Percentiles rank a stretch among this genome's conserved stretches.
Evolutionary conservation across 352 stramenopile genomes (phyloP).

Genomic region (Phytophthora cryptogea): DNA sequence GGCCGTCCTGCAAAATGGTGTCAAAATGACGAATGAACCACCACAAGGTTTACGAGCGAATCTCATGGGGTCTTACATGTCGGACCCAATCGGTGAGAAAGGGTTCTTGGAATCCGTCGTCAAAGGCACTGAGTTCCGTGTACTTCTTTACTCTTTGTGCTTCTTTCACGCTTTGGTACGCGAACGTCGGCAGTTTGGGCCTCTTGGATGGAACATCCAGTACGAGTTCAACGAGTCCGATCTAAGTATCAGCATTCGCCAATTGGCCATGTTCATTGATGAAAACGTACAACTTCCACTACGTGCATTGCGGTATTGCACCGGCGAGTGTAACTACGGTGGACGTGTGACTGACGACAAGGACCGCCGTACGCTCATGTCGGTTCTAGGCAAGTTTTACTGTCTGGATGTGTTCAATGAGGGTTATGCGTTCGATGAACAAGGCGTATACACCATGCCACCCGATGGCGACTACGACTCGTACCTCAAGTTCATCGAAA

Average conservation of each 20-base stretch:
- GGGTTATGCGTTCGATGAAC: conserved; percentile 71
- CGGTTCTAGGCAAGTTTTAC: conserved; percentile 78
- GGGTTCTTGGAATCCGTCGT: conserved; percentile 88
- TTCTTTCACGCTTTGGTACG: conserved; percentile 94
- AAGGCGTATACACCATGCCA: conserved; percentile 73
- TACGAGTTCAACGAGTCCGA: conserved; percentile 97
- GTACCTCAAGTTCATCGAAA: conserved; percentile 86
- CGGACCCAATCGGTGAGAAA: conserved; percentile 89
- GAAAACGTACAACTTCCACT: conserved; percentile 88
- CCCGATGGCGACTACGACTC: conserved; percentile 73
- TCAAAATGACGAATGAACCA: conserved; percentile 97
- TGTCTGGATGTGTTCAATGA: conserved; percentile 66
- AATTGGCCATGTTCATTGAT: conserved; percentile 93
- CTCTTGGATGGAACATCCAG: conserved; percentile 95
- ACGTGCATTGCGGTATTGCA: conserved; percentile 80
- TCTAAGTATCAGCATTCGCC: conserved; percentile 90
- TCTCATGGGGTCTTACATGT: conserved; percentile 90
- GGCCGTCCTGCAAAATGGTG: conserved; percentile 93
- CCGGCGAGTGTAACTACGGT: conserved; percentile 87
- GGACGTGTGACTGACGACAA: conserved; percentile 89
- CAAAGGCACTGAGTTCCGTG: conserved; percentile 84
- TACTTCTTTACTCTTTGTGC: conserved; percentile 90
- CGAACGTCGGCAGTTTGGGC: conserved; percentile 92
- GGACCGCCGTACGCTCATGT: conserved; percentile 76
- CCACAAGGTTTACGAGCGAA: conserved; percentile 93